Base-by-base conservation (phyloP, 177 flowering plant species). In the Tripterygium wilfordii region DNA sequence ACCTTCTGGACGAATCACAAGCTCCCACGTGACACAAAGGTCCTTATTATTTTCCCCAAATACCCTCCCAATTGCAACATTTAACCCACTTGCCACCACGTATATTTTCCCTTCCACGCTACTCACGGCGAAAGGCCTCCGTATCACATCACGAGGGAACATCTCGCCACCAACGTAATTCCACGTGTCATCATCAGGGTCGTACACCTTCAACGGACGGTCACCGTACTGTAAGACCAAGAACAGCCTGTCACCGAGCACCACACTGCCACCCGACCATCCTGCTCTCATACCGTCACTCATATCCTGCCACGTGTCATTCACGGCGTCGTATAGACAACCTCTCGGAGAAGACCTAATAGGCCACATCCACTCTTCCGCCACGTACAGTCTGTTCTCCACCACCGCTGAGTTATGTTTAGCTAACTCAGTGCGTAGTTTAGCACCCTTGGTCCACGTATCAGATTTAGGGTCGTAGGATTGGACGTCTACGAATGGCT, bases 281-380 rank as follows among this genome's bases (percentile, higher is more conserved):
- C 84, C 84, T 25, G 70, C 84, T 36, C 64, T 61, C 81, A 75
- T 51, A 17, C 75, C 84, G 10, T 25, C 47, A 0, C 56, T 55
- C 84, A 79, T 79, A 57, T 55, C 69, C 45, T 50, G 51, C 84
- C 84, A 79, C 54, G 60, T 51, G 68, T 70, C 75, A 9, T 1
- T 22, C 5, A 52, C 60, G 0, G 50, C 35, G 44, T 79, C 81
- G 56, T 79, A 79, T 0, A 71, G 73, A 20, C 36, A 53, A 0
- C 77, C 84, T 1, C 75, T 43, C 2, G 84, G 84, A 10, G 66
- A 35, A 32, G 54, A 51, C 24, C 14, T 47, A 51, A 79, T 76
- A 8, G 84, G 84, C 84, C 84, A 79, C 36, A 64, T 42, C 84
- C 84, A 79, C 40, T 81, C 84, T 18, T 79, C 84, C 1, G 84